Percentiles rank a stretch among this genome's conserved stretches.
Conservation (phyloP, 2,329 filamentous ascomycete genomes). For the Orbilia ellipsospora region DNA sequence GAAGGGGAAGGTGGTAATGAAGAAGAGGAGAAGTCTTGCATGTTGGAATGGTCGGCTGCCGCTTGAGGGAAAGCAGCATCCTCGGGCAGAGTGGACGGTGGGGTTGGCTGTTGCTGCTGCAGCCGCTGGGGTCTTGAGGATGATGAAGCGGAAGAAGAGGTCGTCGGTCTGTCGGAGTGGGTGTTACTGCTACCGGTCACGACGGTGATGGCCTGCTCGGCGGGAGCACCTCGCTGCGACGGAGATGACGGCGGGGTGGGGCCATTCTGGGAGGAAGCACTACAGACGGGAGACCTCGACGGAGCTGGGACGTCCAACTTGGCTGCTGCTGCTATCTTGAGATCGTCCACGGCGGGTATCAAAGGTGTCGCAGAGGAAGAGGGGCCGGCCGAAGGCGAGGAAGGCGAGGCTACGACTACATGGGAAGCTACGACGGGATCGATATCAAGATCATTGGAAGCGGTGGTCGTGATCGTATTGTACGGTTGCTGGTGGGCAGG, state of each 20-base stretch:
- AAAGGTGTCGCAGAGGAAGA: constrained; percentile 12
- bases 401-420: background rate
- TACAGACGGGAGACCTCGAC: background rate
- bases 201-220: background rate
- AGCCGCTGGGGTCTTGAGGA: background rate
- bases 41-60: constrained; percentile 11
- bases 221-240: constrained; percentile 17
- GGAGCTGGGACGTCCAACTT: background rate
- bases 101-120: constrained; percentile 34
- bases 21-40: background rate
- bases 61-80: constrained; percentile 48
- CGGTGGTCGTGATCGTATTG: too few relatives aligned
- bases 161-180: background rate
- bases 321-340: constrained; percentile 3
- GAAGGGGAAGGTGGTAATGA: background rate
- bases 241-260: constrained; percentile 52
- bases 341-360: constrained; percentile 12
- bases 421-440: constrained; percentile 7
- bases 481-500: constrained; percentile 17
- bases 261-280: constrained; percentile 11
- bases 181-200: background rate
- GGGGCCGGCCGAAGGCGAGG: constrained; percentile 1
- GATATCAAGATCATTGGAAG: constrained; percentile 6
- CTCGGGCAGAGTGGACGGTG: constrained; percentile 42
- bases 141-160: background rate